Percentiles rank a stretch among this genome's conserved stretches.
Conservation (phyloP, 2,329 filamentous ascomycete species). For the Exophiala calicioides region DNA sequence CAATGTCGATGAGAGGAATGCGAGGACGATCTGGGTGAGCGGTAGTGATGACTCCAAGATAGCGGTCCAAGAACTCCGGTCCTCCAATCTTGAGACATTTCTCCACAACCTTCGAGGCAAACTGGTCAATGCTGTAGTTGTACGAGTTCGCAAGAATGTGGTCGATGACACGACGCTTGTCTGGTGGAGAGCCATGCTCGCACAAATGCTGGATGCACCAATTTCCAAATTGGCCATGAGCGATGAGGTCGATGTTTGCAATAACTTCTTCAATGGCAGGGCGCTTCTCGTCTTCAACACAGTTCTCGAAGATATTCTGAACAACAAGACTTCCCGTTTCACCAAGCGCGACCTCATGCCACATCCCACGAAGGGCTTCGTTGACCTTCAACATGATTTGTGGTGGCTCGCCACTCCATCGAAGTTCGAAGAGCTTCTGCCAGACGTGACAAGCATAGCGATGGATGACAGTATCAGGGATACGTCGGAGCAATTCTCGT, state of each 20-base stretch:
- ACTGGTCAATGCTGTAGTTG: slow-evolving; percentile 98
- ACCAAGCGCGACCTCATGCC: slow-evolving; percentile 95
- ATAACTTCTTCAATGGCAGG: slow-evolving; percentile 97
- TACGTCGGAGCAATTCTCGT: slow-evolving; percentile 90
- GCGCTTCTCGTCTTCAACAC: slow-evolving; percentile 96
- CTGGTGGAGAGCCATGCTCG: slow-evolving; percentile 87
- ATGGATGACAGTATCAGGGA: slow-evolving; percentile 97
- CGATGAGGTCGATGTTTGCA: slow-evolving; percentile 90
- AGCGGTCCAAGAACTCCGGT: slow-evolving; percentile 83
- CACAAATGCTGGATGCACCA: slow-evolving; percentile 99
- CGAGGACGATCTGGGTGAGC: slow-evolving; percentile 86
- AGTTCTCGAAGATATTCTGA: slow-evolving; percentile 99
- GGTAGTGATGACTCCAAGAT: slow-evolving; percentile 91
- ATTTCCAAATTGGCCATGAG: slow-evolving; percentile 97
- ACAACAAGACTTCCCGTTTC: slow-evolving; percentile 98
- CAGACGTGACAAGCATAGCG: slow-evolving; percentile 98
- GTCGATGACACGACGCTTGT: slow-evolving; percentile 90
- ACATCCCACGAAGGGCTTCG: slow-evolving; percentile 88
- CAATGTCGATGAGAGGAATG: slow-evolving; percentile 94
- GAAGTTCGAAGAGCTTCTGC: slow-evolving; percentile 98
- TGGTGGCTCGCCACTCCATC: slow-evolving; percentile 90
- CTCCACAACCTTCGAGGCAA: slow-evolving; percentile 97
- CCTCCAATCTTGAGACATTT: slow-evolving; percentile 98
- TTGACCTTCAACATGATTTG: slow-evolving; percentile 99
- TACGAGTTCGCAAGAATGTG: slow-evolving; percentile 91